A percentile compares a stretch with the other conserved stretches of the same genome.
phyloP scores from a whole-genome alignment of 441 rosid species.

The Bruguiera hainesii region DNA sequence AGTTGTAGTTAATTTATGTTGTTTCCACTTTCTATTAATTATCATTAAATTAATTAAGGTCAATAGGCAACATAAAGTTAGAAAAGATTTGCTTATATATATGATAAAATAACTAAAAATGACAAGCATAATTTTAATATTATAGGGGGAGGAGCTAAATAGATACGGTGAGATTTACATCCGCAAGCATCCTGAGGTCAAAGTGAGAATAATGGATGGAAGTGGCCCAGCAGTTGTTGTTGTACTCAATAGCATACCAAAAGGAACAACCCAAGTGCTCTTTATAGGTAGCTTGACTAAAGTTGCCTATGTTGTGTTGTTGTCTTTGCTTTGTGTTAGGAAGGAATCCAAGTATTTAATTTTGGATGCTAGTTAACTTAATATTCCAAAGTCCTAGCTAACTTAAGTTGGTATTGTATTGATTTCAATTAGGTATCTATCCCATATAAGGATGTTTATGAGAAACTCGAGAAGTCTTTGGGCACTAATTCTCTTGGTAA shows the following conservation, averaged over 20 bases:
- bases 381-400: not conserved
- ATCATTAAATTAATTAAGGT: too few relatives aligned
- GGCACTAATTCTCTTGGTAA: conserved; percentile 5
- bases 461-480: conserved; percentile 30
- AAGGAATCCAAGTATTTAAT: conserved; percentile 42
- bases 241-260: conserved; percentile 53
- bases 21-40: too few relatives aligned
- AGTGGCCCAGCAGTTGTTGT: conserved; percentile 57
- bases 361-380: not conserved
- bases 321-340: conserved; percentile 36
- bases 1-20: conserved; percentile 1
- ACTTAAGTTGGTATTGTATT: too few relatives aligned
- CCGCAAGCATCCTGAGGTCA: conserved; percentile 42
- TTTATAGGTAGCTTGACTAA: conserved; percentile 42
- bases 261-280: conserved; percentile 48
- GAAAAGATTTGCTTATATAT: too few relatives aligned
- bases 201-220: conserved; percentile 62
- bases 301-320: conserved; percentile 45
- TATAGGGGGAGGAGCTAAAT: conserved; percentile 51
- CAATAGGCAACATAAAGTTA: too few relatives aligned
- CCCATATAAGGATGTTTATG: conserved; percentile 28
- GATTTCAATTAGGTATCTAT: conserved; percentile 29
- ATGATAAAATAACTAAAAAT: too few relatives aligned
- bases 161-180: conserved; percentile 41
- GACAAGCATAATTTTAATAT: not conserved